Evolutionary conservation across 2,329 filamentous ascomycete genomes (phyloP).

Genomic region (Mycosphaerelloides madeirae): DNA sequence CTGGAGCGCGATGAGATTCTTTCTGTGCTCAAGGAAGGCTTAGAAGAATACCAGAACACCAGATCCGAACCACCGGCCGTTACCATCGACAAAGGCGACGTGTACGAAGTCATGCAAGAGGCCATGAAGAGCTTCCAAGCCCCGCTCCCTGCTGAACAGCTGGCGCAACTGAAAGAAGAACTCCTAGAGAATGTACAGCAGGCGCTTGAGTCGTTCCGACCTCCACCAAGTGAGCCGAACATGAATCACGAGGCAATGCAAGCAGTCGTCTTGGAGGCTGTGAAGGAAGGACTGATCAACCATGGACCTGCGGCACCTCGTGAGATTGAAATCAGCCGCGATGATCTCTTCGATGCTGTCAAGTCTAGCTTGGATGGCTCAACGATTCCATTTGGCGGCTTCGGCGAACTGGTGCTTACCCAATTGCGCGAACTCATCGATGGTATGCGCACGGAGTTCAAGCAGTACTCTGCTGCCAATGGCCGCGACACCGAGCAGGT

Average conservation of each 20-base stretch:
- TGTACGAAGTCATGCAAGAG: conserved; percentile 79
- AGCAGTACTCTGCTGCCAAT: conserved; percentile 73
- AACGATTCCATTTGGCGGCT: conserved; percentile 47
- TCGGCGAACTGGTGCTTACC: conserved; percentile 57
- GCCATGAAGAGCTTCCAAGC: conserved; percentile 76
- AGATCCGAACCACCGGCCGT: conserved; percentile 44
- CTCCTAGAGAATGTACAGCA: conserved; percentile 79
- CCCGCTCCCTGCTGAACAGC: conserved; percentile 61
- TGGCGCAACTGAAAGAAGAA: conserved; percentile 71
- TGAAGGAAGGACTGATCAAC: conserved; percentile 54
- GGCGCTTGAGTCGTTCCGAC: conserved; percentile 77
- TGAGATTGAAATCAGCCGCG: conserved; percentile 44
- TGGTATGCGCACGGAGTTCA: conserved; percentile 61
- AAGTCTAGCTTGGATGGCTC: conserved; percentile 53
- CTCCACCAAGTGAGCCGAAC: conserved; percentile 34
- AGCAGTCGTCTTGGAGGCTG: conserved; percentile 54
- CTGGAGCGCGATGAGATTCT: conserved; percentile 87
- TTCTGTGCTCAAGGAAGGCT: conserved; percentile 77
- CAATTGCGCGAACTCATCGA: conserved; percentile 57
- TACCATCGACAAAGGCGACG: conserved; percentile 73
- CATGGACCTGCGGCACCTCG: conserved; percentile 37
- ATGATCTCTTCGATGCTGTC: conserved; percentile 57
- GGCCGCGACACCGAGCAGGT: conserved; percentile 83
- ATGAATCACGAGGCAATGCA: conserved; percentile 46
- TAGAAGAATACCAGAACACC: conserved; percentile 65